Evolutionary conservation across 495 filamentous ascomycete species (phyloP).

Genomic region (Neurospora africana): DNA sequence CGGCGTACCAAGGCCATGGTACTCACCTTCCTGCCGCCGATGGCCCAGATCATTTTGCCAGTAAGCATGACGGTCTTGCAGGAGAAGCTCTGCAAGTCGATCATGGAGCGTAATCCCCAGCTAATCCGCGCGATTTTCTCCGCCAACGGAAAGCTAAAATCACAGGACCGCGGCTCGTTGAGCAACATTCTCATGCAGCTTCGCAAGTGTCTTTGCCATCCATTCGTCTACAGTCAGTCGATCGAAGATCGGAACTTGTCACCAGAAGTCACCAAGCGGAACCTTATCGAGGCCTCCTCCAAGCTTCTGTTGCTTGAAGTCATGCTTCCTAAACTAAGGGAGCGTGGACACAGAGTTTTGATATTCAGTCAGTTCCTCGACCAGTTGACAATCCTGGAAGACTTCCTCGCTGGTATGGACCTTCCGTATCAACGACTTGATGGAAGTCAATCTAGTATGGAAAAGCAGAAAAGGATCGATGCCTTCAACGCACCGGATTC

Average conservation of each 20-base stretch:
- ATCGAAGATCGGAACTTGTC: conserved; percentile 69
- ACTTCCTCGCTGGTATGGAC: conserved; percentile 67
- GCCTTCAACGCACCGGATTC: conserved; percentile 81
- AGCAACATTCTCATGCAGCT: conserved; percentile 95
- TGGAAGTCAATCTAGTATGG: conserved; percentile 62
- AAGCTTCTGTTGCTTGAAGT: conserved; percentile 81
- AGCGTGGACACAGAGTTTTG: conserved; percentile 82
- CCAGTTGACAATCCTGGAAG: conserved; percentile 80
- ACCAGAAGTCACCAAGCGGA: conserved; percentile 49
- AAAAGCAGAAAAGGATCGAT: conserved; percentile 93
- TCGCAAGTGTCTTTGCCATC: conserved; percentile 89
- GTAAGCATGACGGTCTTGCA: conserved; percentile 87
- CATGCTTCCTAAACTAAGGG: conserved; percentile 81
- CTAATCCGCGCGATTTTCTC: conserved; percentile 81
- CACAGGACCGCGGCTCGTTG: conserved; percentile 61
- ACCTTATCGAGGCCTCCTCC: conserved; percentile 80
- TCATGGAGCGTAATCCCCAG: conserved; percentile 76
- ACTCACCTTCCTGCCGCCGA: conserved; percentile 77
- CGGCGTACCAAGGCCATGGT: conserved; percentile 80
- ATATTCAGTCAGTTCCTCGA: conserved; percentile 95
- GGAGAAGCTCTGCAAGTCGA: conserved; percentile 89
- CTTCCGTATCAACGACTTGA: conserved; percentile 72
- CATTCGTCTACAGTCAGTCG: conserved; percentile 78
- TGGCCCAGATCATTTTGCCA: conserved; percentile 90
- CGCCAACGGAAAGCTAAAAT: conserved; percentile 45